Percentiles rank a stretch among this genome's conserved stretches.
Evolutionary conservation across 1,284 basidiomycete genomes (phyloP).

Genomic region (Rhizoctonia solani): DNA sequence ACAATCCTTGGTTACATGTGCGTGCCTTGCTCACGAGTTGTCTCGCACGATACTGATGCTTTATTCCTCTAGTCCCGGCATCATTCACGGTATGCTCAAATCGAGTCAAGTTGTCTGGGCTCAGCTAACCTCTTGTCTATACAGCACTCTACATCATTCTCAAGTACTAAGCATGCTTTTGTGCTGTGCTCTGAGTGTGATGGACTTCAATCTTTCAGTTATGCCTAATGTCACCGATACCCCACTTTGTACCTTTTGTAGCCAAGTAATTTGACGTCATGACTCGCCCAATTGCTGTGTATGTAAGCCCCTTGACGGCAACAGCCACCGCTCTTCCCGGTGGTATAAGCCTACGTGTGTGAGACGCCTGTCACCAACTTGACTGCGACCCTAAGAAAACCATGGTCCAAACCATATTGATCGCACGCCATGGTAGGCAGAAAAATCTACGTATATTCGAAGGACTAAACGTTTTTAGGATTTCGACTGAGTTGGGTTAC

Average conservation of each 20-base stretch:
- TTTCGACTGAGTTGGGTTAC: conserved; percentile 75
- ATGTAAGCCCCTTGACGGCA: background rate
- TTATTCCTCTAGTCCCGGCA: conserved; percentile 4
- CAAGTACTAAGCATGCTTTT: conserved; percentile 17
- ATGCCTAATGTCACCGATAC: conserved; percentile 28
- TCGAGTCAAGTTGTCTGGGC: too few species aligned
- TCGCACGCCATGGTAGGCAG: conserved; percentile 72
- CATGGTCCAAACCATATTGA: conserved; percentile 71
- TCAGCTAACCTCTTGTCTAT: background rate
- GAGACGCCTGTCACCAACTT: background rate
- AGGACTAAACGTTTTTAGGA: conserved; percentile 51
- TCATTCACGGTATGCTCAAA: conserved; percentile 28
- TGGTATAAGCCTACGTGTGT: too few species aligned
- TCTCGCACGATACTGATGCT: background rate
- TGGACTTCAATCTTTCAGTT: background rate
- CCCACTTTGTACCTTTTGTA: conserved; percentile 10
- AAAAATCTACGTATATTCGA: background rate
- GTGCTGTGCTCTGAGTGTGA: background rate
- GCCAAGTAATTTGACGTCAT: conserved; percentile 16
- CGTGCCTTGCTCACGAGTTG: background rate
- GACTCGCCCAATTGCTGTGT: background rate
- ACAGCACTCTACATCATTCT: conserved; percentile 32
- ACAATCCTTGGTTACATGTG: conserved; percentile 51
- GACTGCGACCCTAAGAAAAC: background rate
- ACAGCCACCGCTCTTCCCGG: too few species aligned